phyloP scores from a whole-genome alignment of 768 basidiomycete genomes.

The Hygrophorus russula region DNA sequence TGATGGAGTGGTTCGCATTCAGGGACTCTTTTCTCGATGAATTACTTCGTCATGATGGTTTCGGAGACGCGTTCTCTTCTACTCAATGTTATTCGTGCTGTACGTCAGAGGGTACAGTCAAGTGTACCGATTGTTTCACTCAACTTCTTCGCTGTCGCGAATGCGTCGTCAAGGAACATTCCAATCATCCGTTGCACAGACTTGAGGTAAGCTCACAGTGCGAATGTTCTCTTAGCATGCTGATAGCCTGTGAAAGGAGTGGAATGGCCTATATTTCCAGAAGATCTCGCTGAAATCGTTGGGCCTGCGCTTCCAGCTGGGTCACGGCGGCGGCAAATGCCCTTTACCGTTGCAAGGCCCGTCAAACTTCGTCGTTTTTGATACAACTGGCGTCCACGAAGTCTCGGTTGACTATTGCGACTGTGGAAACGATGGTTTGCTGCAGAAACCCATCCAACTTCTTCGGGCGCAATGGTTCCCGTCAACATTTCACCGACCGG shows the following conservation, averaged over 20 bases:
- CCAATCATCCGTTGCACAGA: slow-evolving; percentile 6
- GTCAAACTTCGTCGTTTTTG: slow-evolving; percentile 6
- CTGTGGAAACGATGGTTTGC: slow-evolving; percentile 3
- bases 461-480: slow-evolving; percentile 8
- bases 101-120: not conserved
- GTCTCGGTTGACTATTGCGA: slow-evolving; percentile 10
- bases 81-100: not conserved
- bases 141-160: slow-evolving; percentile 1
- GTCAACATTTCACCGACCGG: slow-evolving; percentile 8
- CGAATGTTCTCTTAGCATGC: not conserved
- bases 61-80: not conserved
- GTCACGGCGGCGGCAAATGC: slow-evolving; percentile 7
- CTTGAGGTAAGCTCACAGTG: slow-evolving; percentile 9
- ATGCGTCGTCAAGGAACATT: slow-evolving; percentile 5
- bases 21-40: slow-evolving; percentile 8
- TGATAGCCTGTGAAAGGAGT: slow-evolving; percentile 1
- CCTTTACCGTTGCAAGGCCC: not conserved
- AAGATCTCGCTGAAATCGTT: slow-evolving; percentile 2
- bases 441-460: slow-evolving; percentile 3
- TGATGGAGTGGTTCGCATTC: not conserved
- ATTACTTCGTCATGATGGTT: slow-evolving; percentile 9
- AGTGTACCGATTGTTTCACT: slow-evolving; percentile 8
- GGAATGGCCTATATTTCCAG: slow-evolving; percentile 7
- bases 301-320: slow-evolving; percentile 10
- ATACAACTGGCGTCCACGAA: slow-evolving; percentile 6